Base-by-base conservation (phyloP, 2,329 filamentous ascomycete species). In the Domatiomyces globalis region DNA sequence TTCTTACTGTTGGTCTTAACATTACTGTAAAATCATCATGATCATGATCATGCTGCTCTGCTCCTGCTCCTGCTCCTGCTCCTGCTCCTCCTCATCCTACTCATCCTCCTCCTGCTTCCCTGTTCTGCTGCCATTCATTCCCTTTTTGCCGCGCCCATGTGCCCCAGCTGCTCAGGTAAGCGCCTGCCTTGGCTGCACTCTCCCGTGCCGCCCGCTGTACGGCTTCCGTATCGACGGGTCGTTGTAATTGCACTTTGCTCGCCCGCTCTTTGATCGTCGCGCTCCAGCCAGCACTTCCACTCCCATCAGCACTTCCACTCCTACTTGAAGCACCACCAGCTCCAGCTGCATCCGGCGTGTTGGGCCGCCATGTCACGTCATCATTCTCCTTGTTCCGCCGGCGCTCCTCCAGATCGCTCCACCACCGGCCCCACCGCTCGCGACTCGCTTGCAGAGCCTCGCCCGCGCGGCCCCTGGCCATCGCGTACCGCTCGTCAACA, bases 401-500 rank as follows among this genome's bases (percentile, higher is more conserved):
- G 69, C 87, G 78, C 2, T 79, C 71, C 66, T 96, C 90, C 69
- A 96, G 85, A 60, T 96, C 90, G 0, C 87, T 79, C 74, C 94
- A 96, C 25, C 96, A 74, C 62, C 81, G 88, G 18, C 84, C 88
- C 0, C 94, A 86, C 69, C 90, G 94, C 62, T 92, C 87, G 51
- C 85, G 83, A 0, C 92, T 89, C 0, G 84, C 87, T 3, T 86
- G 85, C 17, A 95, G 67, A 61, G 94, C 89, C 54, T 89, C 83
- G n/a, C 87, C 87, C 2, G 96, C 74, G 0, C 83, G 85, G 66
- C 96, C 92, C 50, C 82, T 79, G 7, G 88, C 85, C 54, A 86
- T 83, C 0, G 85, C 83, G 53, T 96, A 81, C 7, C 86, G 80
- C 65, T 96, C 92, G 65, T 98, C 92, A 1, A 96, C 76, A 65